Evolutionary conservation across 2,329 filamentous ascomycete genomes (phyloP).

Genomic region (Ceratocystis harringtonii): DNA sequence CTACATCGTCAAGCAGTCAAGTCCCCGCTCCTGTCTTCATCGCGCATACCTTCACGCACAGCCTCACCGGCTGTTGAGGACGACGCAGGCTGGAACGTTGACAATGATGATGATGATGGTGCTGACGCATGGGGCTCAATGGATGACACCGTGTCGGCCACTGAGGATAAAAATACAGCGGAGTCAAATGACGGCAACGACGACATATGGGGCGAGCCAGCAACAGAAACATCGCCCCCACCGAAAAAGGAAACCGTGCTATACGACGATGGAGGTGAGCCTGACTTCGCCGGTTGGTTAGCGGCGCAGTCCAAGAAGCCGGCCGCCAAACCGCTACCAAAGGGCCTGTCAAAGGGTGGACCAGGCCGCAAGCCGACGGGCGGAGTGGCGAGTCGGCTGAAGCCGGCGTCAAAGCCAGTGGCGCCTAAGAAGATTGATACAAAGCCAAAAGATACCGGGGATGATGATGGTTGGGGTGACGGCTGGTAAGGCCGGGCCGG

Average conservation of each 20-base stretch:
- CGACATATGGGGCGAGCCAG: conserved; percentile 29
- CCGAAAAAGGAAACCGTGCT: conserved; percentile 20
- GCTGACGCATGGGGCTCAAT: conserved; percentile 65
- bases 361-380: conserved; percentile 30
- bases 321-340: conserved; percentile 54
- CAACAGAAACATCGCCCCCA: conserved; percentile 12
- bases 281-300: conserved; percentile 91
- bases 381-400: background rate
- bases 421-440: conserved; percentile 52
- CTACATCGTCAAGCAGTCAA: conserved; percentile 46
- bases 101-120: conserved; percentile 36
- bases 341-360: conserved; percentile 55
- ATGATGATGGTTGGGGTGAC: conserved; percentile 52
- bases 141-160: conserved; percentile 38
- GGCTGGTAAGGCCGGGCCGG: conserved; percentile 38
- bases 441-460: conserved; percentile 45
- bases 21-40: conserved; percentile 34
- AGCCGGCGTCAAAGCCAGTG: conserved; percentile 23
- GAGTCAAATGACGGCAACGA: conserved; percentile 21
- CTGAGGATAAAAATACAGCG: conserved; percentile 19
- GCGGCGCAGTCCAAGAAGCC: conserved; percentile 67
- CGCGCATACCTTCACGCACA: conserved; percentile 26
- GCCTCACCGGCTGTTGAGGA: conserved; percentile 35
- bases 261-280: conserved; percentile 61
- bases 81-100: conserved; percentile 24